Evolutionary conservation across 768 basidiomycete species (phyloP).

Genomic region (Pleurotus sapidus): DNA sequence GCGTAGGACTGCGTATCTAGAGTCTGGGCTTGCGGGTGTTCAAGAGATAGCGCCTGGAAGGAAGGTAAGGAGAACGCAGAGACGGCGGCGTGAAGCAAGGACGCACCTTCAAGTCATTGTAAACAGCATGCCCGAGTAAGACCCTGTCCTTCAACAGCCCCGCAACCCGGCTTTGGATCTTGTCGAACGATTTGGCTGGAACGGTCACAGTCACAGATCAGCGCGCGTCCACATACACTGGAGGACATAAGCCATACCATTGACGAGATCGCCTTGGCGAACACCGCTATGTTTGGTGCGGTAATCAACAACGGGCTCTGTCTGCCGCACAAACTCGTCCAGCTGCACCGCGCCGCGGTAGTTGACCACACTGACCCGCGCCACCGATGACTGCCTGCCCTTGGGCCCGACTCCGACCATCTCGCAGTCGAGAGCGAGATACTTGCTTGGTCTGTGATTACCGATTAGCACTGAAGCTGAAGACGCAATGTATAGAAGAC

Average conservation of each 20-base stretch:
- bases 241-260: constrained; percentile 38
- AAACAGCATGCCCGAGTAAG: constrained; percentile 87
- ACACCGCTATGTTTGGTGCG: constrained; percentile 89
- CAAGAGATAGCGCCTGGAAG: constrained; percentile 60
- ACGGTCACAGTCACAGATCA: neutral
- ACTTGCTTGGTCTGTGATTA: constrained; percentile 56
- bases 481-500: neutral
- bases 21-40: constrained; percentile 59
- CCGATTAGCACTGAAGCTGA: constrained; percentile 3
- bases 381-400: constrained; percentile 79
- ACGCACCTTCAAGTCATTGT: constrained; percentile 84
- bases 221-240: neutral
- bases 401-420: constrained; percentile 94
- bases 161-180: constrained; percentile 77
- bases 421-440: constrained; percentile 90
- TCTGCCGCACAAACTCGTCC: constrained; percentile 84
- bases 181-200: constrained; percentile 72
- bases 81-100: neutral
- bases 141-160: constrained; percentile 74
- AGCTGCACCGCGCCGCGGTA: constrained; percentile 76
- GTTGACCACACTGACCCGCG: constrained; percentile 88
- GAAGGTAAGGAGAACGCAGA: neutral
- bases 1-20: constrained; percentile 72
- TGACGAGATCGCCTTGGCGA: constrained; percentile 65
- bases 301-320: constrained; percentile 90